A percentile compares a stretch with the other conserved stretches of the same genome.
These are phyloP conservation scores for Thraustochytrium sp. DNA, from an alignment of 352 stramenopile species.

Conservation along the genomic window DNA sequence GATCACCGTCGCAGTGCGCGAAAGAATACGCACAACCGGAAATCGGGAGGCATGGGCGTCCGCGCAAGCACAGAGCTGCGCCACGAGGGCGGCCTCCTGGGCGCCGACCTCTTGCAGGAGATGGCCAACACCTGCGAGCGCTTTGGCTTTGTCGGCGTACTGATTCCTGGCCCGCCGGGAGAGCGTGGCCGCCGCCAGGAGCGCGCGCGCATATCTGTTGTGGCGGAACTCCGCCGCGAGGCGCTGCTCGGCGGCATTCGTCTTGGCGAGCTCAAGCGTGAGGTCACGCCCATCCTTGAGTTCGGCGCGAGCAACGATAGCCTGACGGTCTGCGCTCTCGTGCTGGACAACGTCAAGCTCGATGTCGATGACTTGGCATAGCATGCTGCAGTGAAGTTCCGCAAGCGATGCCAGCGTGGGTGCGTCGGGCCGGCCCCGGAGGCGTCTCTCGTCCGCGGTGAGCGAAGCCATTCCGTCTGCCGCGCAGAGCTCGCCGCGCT, in stretches of 20 bases:
- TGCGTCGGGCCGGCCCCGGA: neutral
- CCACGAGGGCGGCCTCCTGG: neutral
- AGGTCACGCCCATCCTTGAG: neutral
- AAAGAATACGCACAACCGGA: neutral
- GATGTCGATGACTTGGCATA: neutral
- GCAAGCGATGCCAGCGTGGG: neutral
- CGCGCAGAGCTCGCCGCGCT: neutral
- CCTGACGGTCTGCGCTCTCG: neutral
- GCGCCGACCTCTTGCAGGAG: neutral
- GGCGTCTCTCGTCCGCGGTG: neutral
- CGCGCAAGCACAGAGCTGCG: neutral
- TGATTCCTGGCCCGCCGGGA: neutral
- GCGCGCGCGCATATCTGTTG: neutral
- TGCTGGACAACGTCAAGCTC: neutral
- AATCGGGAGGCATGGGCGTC: neutral
- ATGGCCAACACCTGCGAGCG: neutral
- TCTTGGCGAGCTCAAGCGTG: neutral
- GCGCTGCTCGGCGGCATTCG: neutral
- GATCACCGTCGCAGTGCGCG: neutral
- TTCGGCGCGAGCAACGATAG: neutral
- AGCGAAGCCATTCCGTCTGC: neutral
- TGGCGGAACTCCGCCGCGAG: neutral
- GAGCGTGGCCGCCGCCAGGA: neutral
- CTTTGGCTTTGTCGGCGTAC: slow-evolving; percentile 22
- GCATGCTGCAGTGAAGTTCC: neutral